phyloP scores from a whole-genome alignment of 179 eudicot genomes.

The Corrigiola litoralis region DNA sequence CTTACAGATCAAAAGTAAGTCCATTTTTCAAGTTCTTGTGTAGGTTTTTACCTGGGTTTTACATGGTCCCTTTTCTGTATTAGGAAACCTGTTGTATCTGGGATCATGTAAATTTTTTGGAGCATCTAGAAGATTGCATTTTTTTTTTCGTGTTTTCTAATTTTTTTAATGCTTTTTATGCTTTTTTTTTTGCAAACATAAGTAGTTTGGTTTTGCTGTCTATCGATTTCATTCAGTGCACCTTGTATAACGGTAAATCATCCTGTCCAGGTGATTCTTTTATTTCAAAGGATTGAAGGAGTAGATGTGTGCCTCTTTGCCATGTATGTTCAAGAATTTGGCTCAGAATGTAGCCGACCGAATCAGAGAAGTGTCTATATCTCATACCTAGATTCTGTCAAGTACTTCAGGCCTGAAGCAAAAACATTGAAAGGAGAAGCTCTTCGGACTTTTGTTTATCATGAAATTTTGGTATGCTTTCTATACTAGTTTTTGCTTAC shows the following conservation, averaged over 20 bases:
- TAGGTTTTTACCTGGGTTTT: neutral
- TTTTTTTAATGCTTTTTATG: no score
- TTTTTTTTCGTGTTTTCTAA: no score
- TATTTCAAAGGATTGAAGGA: constrained; percentile 82
- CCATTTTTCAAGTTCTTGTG: neutral
- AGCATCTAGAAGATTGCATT: no score
- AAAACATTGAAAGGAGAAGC: constrained; percentile 67
- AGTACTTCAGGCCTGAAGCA: constrained; percentile 76
- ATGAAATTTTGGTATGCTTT: constrained; percentile 69
- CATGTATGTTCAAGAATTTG: constrained; percentile 90
- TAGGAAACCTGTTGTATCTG: no score
- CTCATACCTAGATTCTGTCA: constrained; percentile 88
- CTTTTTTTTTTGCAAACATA: neutral
- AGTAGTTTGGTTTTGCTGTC: neutral
- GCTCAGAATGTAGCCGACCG: constrained; percentile 68
- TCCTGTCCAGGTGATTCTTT: constrained; percentile 58
- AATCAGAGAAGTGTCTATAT: constrained; percentile 79
- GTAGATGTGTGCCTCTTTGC: constrained; percentile 87
- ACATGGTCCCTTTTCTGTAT: neutral
- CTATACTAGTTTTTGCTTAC: neutral
- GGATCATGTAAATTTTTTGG: no score
- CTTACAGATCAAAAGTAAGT: constrained; percentile 81
- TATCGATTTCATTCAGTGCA: neutral
- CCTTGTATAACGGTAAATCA: neutral
- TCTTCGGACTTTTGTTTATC: constrained; percentile 90